A percentile compares a stretch with the other conserved stretches of the same genome.
phyloP scores from a whole-genome alignment of 176 grass and related monocot genomes.

The Eragrostis nindensis region DNA sequence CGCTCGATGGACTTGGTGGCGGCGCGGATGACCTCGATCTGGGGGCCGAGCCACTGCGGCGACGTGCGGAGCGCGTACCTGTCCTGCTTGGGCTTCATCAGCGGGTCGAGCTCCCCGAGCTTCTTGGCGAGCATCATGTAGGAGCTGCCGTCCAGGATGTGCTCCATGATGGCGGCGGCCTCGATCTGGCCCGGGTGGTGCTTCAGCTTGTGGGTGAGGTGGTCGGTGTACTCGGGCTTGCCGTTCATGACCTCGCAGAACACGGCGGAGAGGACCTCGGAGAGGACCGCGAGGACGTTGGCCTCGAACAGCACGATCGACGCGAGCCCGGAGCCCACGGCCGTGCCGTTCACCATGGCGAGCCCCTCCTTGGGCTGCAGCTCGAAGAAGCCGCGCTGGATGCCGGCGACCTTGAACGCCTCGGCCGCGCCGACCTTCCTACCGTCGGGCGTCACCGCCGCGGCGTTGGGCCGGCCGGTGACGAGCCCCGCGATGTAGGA shows the following conservation, averaged over 20 bases:
- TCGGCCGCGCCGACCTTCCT: slow-evolving; percentile 45
- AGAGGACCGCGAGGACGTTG: slow-evolving; percentile 62
- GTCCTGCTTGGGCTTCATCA: slow-evolving; percentile 96
- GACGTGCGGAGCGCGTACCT: slow-evolving; percentile 91
- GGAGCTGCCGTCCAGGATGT: slow-evolving; percentile 78
- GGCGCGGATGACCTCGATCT: slow-evolving; percentile 83
- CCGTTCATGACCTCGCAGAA: slow-evolving; percentile 95
- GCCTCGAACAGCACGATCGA: slow-evolving; percentile 77
- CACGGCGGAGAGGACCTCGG: slow-evolving; percentile 73
- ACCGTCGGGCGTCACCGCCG: slow-evolving; percentile 37
- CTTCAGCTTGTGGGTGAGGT: slow-evolving; percentile 89
- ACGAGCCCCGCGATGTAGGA: slow-evolving; percentile 84
- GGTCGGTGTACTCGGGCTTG: slow-evolving; percentile 87
- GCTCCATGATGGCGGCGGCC: slow-evolving; percentile 91
- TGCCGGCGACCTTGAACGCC: slow-evolving; percentile 64
- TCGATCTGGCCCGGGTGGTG: slow-evolving; percentile 95
- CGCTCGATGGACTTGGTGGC: slow-evolving; percentile 76
- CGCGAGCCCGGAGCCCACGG: slow-evolving; percentile 79
- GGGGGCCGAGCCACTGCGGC: slow-evolving; percentile 89
- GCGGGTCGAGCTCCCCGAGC: slow-evolving; percentile 68
- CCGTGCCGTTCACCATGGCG: slow-evolving; percentile 86
- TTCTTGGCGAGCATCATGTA: slow-evolving; percentile 76
- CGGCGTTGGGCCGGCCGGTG: slow-evolving; percentile 72
- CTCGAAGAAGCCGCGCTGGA: slow-evolving; percentile 63
- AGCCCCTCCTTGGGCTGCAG: slow-evolving; percentile 90